Conservation (phyloP, 2,329 filamentous ascomycete species). For the Stagonosporopsis chrysanthemi region DNA sequence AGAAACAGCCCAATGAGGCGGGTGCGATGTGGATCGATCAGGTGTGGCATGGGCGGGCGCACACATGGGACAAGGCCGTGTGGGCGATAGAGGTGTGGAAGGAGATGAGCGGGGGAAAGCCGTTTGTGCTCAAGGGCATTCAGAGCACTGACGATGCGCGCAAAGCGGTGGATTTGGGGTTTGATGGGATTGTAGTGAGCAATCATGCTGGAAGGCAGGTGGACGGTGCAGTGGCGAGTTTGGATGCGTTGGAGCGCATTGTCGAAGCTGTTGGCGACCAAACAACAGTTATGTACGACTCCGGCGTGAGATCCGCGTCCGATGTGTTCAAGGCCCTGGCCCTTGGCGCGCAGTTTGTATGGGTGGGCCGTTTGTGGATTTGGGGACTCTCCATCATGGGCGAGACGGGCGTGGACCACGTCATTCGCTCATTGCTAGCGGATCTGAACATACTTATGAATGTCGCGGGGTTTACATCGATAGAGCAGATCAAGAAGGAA, state of each 20-base stretch:
- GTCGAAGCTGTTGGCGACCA: constrained; percentile 60
- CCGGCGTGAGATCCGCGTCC: constrained; percentile 63
- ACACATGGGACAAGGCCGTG: constrained; percentile 70
- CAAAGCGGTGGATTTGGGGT: constrained; percentile 65
- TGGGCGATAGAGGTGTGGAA: constrained; percentile 69
- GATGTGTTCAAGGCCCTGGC: constrained; percentile 69
- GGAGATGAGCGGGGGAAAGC: constrained; percentile 62
- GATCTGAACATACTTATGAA: constrained; percentile 70
- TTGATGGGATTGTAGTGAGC: constrained; percentile 72
- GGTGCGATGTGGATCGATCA: constrained; percentile 70
- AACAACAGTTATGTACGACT: constrained; percentile 67
- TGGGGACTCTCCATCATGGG: constrained; percentile 68
- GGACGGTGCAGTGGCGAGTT: constrained; percentile 65
- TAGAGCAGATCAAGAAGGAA: constrained; percentile 60
- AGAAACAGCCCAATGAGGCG: constrained; percentile 61
- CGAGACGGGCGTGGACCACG: constrained; percentile 67
- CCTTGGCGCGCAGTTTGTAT: constrained; percentile 68
- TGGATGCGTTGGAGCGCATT: constrained; percentile 68
- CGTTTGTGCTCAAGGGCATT: constrained; percentile 73
- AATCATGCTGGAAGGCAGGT: constrained; percentile 76
- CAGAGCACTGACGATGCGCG: constrained; percentile 70
- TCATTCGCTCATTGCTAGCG: constrained; percentile 67
- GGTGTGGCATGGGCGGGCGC: constrained; percentile 69
- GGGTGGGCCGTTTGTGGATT: constrained; percentile 67
- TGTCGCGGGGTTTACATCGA: constrained; percentile 62